A percentile compares a stretch with the other conserved stretches of the same genome.
These are phyloP conservation scores for Sordariomycetes sp. DNA, from an alignment of 2,329 filamentous ascomycete species.

Conservation along the genomic window DNA sequence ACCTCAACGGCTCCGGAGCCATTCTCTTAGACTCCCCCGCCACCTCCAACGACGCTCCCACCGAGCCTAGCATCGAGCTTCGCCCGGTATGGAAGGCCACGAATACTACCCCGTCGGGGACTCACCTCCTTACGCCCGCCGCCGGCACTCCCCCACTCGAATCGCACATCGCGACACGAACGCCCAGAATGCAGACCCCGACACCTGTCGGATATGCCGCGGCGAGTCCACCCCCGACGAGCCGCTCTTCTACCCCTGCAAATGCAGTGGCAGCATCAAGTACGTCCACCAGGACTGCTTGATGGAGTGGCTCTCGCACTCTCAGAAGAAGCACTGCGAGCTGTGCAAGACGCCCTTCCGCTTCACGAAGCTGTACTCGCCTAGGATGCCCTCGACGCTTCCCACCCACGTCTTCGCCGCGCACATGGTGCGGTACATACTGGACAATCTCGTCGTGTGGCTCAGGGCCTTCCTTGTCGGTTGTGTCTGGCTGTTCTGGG, in stretches of 20 bases:
- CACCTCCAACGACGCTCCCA: background rate
- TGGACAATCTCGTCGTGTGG: slow-evolving; percentile 64
- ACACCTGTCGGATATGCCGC: slow-evolving; percentile 95
- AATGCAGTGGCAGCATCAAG: slow-evolving; percentile 98
- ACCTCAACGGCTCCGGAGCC: background rate
- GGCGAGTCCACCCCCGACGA: slow-evolving; percentile 73
- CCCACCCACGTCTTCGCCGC: slow-evolving; percentile 70
- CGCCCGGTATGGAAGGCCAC: background rate
- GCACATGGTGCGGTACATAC: slow-evolving; percentile 61
- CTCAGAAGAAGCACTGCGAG: slow-evolving; percentile 98
- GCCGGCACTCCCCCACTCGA: slow-evolving; percentile 10
- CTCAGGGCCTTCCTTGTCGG: slow-evolving; percentile 64
- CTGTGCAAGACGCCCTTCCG: slow-evolving; percentile 97
- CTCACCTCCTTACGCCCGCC: slow-evolving; percentile 8
- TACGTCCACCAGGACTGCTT: slow-evolving; percentile 95
- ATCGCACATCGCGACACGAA: background rate
- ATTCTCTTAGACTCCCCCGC: background rate
- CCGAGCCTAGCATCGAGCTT: slow-evolving; percentile 1
- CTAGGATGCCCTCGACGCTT: slow-evolving; percentile 77
- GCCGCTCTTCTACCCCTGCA: slow-evolving; percentile 93
- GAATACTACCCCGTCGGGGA: background rate
- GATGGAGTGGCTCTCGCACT: slow-evolving; percentile 98
- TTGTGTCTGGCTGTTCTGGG: slow-evolving; percentile 76
- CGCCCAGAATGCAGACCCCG: slow-evolving; percentile 31
- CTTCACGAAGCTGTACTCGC: slow-evolving; percentile 95